Evolutionary conservation across 306 rosid species (phyloP), one percentile per base, ranked within the genome.

Genomic region (Amphicarpaea edgeworthii): DNA sequence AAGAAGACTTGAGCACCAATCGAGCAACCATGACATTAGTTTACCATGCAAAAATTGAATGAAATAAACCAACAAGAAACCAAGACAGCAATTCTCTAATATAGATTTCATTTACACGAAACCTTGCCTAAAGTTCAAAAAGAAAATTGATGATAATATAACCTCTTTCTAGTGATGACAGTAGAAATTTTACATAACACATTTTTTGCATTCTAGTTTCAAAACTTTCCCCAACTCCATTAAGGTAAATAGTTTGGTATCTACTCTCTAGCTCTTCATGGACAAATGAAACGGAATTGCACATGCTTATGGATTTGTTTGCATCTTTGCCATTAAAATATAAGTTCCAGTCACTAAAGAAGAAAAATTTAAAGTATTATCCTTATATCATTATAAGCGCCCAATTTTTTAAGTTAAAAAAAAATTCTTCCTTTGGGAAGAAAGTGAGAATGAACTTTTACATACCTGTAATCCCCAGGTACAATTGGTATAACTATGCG

Each of bases 401-500:
- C 9, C 61, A 32, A 41, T 16, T 62, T 51, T 34, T 68, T 2
- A 15, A 28, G 21, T 34, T 55, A 17, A 37, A 38, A 21, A 32
- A 64, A 55, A 41, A 37, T 62, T 55, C 68, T 26, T 69, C 21
- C 12, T 30, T 8, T 67, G 15, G 58, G 9, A 53, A 62, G 59
- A 58, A 30, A 53, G 37, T 61, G 50, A 59, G 68, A 79, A 46
- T 12, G 24, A 68, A 59, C 42, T 26, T 77, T 63, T 32, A 53
- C 73, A 60, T 87, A 92, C 98, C 98, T 90, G 76, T 92, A 95
- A 79, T 95, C 96, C 6, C 98, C 97, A 2, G 92, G 96, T 83
- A 92, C 3, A 82, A 95, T 89, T 63, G 98, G 96, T 50, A 92
- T 75, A 55, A 92, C 70, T 72, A 82, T 82, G 34, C 98, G 89